These are phyloP conservation scores for Pseudopithomyces maydicus DNA, from an alignment of 2,329 filamentous ascomycete species.

Conservation along the genomic window DNA sequence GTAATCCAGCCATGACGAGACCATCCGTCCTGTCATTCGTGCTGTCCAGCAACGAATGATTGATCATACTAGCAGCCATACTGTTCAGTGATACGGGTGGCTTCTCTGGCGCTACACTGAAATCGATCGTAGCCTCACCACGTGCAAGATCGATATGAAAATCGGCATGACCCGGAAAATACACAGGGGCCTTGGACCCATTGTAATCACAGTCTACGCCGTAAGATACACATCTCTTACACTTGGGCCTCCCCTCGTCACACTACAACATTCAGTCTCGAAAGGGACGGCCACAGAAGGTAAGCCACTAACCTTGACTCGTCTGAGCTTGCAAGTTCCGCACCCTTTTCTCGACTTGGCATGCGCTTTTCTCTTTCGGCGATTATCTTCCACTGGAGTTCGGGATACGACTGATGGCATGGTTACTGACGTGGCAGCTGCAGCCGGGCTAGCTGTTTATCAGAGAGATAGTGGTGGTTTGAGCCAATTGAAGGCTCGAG, in stretches of 20 bases:
- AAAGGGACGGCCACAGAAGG: not conserved
- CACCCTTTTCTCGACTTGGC: slow-evolving; percentile 61
- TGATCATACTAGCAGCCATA: slow-evolving; percentile 18
- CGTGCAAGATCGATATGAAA: slow-evolving; percentile 27
- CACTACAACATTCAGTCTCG: slow-evolving; percentile 48
- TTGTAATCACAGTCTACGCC: slow-evolving; percentile 58
- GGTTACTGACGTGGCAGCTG: not conserved
- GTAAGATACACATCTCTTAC: slow-evolving; percentile 54
- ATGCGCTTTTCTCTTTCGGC: slow-evolving; percentile 45
- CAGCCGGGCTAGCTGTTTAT: not conserved
- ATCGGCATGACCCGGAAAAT: slow-evolving; percentile 36
- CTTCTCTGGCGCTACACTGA: slow-evolving; percentile 2
- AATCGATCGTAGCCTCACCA: slow-evolving; percentile 3
- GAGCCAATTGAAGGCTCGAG: not conserved
- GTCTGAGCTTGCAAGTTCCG: slow-evolving; percentile 61
- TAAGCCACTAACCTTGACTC: slow-evolving; percentile 54
- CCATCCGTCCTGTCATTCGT: not conserved
- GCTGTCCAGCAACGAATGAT: slow-evolving; percentile 13
- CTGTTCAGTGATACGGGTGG: slow-evolving; percentile 19
- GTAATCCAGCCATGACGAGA: not conserved
- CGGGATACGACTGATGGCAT: slow-evolving; percentile 24
- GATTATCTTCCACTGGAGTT: slow-evolving; percentile 1
- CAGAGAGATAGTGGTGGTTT: not conserved
- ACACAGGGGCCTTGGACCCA: slow-evolving; percentile 32
- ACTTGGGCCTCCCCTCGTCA: slow-evolving; percentile 58